Conservation (phyloP, 2,329 filamentous ascomycete genomes). For the Tolypocladium nubicola region DNA sequence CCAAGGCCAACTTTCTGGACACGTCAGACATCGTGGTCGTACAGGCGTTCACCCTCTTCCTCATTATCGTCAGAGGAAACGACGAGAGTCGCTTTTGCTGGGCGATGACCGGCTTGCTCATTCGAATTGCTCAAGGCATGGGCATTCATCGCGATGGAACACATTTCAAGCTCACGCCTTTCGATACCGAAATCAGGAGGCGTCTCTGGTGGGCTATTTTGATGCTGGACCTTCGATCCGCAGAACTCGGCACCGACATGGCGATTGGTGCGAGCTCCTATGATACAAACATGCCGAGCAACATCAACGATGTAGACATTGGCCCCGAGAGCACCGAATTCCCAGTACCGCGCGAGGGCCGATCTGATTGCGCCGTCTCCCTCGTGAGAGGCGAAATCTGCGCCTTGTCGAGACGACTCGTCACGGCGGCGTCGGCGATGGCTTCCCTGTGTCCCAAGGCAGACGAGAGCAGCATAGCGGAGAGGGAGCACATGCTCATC, state of each 20-base stretch:
- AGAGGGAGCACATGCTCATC: conserved; percentile 36
- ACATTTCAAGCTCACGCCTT: conserved; percentile 40
- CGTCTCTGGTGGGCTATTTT: conserved; percentile 53
- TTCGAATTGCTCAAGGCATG: conserved; percentile 49
- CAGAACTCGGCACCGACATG: conserved; percentile 39
- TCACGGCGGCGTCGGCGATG: conserved; percentile 21
- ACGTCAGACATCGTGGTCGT: conserved; percentile 45
- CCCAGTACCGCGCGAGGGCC: conserved; percentile 36
- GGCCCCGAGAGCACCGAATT: conserved; percentile 33
- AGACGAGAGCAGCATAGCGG: conserved; percentile 18
- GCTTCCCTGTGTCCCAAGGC: conserved; percentile 18
- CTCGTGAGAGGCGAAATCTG: conserved; percentile 43
- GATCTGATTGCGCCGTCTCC: conserved; percentile 39
- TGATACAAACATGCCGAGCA: conserved; percentile 38
- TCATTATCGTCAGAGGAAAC: conserved; percentile 35
- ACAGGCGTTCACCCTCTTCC: conserved; percentile 47
- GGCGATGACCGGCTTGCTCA: conserved; percentile 46
- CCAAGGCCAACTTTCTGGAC: conserved; percentile 46
- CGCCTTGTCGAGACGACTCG: conserved; percentile 23
- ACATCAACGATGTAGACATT: conserved; percentile 39
- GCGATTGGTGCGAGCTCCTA: conserved; percentile 29
- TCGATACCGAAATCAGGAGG: conserved; percentile 49
- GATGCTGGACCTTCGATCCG: conserved; percentile 42
- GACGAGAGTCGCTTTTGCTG: conserved; percentile 45
- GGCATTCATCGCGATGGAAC: conserved; percentile 48